These are phyloP conservation scores for Spathaspora sp. DNA, from an alignment of 1,139 yeast species.

Conservation along the genomic window DNA sequence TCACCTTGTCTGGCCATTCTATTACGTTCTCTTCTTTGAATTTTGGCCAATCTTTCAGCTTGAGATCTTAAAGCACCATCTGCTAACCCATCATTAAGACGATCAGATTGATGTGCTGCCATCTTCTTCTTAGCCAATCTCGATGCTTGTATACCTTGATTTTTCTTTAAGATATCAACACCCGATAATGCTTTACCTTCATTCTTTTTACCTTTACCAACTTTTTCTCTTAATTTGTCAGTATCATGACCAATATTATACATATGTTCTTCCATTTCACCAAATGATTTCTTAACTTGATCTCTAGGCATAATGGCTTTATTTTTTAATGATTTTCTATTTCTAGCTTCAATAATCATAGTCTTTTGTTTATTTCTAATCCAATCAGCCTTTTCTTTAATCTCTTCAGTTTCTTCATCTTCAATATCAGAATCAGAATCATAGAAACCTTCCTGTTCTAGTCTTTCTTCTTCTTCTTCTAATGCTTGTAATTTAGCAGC, in stretches of 20 bases:
- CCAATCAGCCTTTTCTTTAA: conserved; percentile 89
- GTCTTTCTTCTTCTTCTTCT: conserved; percentile 94
- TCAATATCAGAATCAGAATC: conserved; percentile 72
- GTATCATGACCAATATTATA: conserved; percentile 89
- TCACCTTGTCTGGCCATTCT: conserved; percentile 93
- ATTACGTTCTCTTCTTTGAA: conserved; percentile 92
- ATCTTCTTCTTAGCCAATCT: conserved; percentile 49
- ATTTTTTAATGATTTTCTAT: conserved; percentile 84
- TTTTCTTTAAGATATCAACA: conserved; percentile 67
- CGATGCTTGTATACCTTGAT: conserved; percentile 45
- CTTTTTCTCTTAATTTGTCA: conserved; percentile 52
- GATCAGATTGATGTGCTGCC: conserved; percentile 65
- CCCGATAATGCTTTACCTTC: conserved; percentile 53
- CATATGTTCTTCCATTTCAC: conserved; percentile 86
- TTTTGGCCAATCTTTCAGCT: conserved; percentile 84
- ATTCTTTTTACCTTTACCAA: conserved; percentile 40
- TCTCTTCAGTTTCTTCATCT: conserved; percentile 65
- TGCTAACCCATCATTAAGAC: conserved; percentile 82
- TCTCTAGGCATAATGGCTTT: conserved; percentile 93
- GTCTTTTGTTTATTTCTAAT: conserved; percentile 91
- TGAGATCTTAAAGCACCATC: conserved; percentile 81
- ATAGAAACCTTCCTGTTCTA: conserved; percentile 93
- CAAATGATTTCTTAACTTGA: conserved; percentile 70
- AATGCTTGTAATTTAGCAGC: conserved; percentile 89
- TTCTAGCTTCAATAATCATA: conserved; percentile 87